Conservation (phyloP, 257 asterid genomes). For the Solanum rostratum region DNA sequence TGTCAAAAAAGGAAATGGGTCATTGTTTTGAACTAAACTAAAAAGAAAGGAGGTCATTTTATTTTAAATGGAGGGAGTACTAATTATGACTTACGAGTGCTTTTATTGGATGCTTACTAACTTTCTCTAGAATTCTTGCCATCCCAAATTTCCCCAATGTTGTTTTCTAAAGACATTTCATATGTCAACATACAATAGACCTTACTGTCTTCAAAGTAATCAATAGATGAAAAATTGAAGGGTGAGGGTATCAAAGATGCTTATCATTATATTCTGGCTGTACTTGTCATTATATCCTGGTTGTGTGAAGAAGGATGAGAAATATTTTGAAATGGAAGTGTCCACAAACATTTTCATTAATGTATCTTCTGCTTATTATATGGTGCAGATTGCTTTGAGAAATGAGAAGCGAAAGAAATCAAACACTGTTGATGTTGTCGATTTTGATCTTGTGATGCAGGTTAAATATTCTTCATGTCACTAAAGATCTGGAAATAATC, state of each 20-base stretch:
- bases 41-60: no score
- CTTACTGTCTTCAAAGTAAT: not conserved
- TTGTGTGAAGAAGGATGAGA: not conserved
- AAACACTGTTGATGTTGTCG: slow-evolving; percentile 55
- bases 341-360: not conserved
- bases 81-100: not conserved
- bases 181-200: not conserved
- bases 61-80: no score
- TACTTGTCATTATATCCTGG: not conserved
- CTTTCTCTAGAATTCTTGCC: not conserved
- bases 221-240: not conserved
- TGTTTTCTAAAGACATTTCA: not conserved
- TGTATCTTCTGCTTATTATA: not conserved
- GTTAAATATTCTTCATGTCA: slow-evolving; percentile 16
- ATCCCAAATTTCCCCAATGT: not conserved
- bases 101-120: not conserved
- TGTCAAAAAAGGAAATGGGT: no score
- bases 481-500: not conserved
- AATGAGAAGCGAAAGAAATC: slow-evolving; percentile 46
- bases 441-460: slow-evolving; percentile 96
- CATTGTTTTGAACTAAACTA: no score
- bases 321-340: not conserved
- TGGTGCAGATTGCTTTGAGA: slow-evolving; percentile 48
- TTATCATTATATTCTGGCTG: not conserved
- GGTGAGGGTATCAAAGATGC: not conserved